These are phyloP conservation scores for Echria macrotheca DNA, from an alignment of 495 filamentous ascomycete genomes.

Conservation along the genomic window DNA sequence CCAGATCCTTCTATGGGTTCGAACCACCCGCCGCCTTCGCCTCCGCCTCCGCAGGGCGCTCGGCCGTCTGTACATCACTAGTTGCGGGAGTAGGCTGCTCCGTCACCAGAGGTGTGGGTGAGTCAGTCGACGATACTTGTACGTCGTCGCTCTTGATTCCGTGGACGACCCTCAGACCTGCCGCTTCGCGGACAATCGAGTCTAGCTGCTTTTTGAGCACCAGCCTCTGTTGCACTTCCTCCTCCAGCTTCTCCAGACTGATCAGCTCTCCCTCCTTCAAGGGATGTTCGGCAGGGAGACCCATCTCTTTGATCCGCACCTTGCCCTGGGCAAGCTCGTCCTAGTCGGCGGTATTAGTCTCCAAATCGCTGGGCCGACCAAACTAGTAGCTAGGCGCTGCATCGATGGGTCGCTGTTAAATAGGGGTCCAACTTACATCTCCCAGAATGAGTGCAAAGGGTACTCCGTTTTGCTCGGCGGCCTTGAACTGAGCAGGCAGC, in stretches of 20 bases:
- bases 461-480: conserved; percentile 56
- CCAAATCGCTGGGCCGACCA: neutral
- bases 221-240: conserved; percentile 49
- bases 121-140: conserved; percentile 9
- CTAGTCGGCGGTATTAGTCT: neutral
- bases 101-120: conserved; percentile 9
- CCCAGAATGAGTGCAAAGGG: conserved; percentile 78
- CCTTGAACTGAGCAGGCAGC: conserved; percentile 73
- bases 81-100: conserved; percentile 11
- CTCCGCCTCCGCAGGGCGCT: conserved; percentile 4
- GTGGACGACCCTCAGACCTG: conserved; percentile 34
- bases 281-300: conserved; percentile 23
- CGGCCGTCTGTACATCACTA: conserved; percentile 2
- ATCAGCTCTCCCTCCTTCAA: conserved; percentile 56
- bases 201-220: conserved; percentile 36
- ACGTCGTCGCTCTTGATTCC: conserved; percentile 30
- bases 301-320: conserved; percentile 62
- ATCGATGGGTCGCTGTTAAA: neutral
- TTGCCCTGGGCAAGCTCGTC: conserved; percentile 74
- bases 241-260: conserved; percentile 49
- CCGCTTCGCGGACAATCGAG: conserved; percentile 28
- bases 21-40: neutral
- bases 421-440: conserved; percentile 31
- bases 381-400: neutral
- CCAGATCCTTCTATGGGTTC: too few relatives aligned